Evolutionary conservation across 306 rosid genomes (phyloP).

Genomic region (Coriaria nepalensis): DNA sequence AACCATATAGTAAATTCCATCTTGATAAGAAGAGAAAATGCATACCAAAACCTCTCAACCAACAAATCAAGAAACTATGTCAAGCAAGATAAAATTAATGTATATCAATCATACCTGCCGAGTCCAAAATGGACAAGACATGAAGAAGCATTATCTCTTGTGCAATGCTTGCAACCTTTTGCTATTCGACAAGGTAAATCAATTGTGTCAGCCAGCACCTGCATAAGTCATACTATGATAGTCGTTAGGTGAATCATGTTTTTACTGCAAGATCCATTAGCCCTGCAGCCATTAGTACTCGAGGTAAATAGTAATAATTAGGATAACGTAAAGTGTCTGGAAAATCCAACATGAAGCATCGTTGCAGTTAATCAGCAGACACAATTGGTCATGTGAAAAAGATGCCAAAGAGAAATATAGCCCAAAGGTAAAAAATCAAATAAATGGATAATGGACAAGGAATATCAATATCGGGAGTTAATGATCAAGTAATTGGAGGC

Average conservation of each 20-base stretch:
- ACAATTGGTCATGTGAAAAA: too few relatives aligned
- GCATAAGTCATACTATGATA: conserved; percentile 18
- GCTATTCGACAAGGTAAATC: conserved; percentile 94
- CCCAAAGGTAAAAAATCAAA: too few relatives aligned
- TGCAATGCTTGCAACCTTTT: conserved; percentile 90
- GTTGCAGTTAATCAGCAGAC: too few relatives aligned
- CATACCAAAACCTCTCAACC: neutral
- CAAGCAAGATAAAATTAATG: conserved; percentile 2
- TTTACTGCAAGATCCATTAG: neutral
- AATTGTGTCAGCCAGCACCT: conserved; percentile 86
- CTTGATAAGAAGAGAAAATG: neutral
- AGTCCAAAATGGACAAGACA: conserved; percentile 85
- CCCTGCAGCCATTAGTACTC: too few relatives aligned
- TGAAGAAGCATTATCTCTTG: conserved; percentile 74
- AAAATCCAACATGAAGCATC: too few relatives aligned
- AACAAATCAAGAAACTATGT: conserved; percentile 8
- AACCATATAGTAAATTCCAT: conserved; percentile 19
- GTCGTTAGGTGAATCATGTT: conserved; percentile 6
- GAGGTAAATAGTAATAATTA: too few relatives aligned
- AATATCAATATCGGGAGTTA: neutral
- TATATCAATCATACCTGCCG: conserved; percentile 43
- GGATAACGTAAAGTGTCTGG: too few relatives aligned
- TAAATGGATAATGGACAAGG: neutral
- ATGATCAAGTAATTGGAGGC: conserved; percentile 15
- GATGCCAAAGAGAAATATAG: too few relatives aligned